These are phyloP conservation scores for Colletotrichum godetiae DNA, from an alignment of 2,329 filamentous ascomycete genomes.

Conservation along the genomic window DNA sequence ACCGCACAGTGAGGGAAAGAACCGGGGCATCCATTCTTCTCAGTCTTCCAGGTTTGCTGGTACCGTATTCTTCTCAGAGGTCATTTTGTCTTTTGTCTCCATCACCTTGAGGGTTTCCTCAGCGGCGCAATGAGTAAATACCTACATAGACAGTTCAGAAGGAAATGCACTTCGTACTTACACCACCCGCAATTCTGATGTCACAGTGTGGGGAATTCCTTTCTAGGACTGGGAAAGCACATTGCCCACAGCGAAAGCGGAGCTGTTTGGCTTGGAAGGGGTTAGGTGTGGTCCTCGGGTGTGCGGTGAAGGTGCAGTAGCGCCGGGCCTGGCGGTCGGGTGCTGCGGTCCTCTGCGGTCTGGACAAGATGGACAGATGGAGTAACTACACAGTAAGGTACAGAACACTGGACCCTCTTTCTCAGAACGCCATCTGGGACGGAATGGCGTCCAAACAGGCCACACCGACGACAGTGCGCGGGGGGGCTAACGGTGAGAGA, in stretches of 20 bases:
- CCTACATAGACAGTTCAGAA: not conserved
- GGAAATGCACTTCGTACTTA: not conserved
- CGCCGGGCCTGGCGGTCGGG: not conserved
- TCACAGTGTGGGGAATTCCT: not conserved
- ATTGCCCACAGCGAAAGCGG: not conserved
- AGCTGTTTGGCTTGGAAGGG: not conserved
- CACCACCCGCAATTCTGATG: not conserved
- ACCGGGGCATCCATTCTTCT: too few species aligned
- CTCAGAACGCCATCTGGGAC: conserved; percentile 6
- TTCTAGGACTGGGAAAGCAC: not conserved
- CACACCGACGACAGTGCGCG: not conserved
- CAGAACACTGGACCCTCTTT: not conserved
- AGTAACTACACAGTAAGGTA: too few species aligned
- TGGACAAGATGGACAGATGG: not conserved
- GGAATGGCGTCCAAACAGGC: conserved; percentile 10
- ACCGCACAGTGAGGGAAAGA: not conserved
- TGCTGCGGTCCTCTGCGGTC: not conserved
- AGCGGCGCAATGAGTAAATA: not conserved
- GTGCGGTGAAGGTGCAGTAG: not conserved
- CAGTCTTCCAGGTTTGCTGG: too few species aligned
- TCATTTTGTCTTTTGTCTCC: not conserved
- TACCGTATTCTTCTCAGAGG: too few species aligned
- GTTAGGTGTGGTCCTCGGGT: not conserved
- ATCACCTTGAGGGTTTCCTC: not conserved
- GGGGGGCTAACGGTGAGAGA: not conserved